Conservation (phyloP, 2,329 filamentous ascomycete genomes). For the Pseudocercospora fijiensis region DNA sequence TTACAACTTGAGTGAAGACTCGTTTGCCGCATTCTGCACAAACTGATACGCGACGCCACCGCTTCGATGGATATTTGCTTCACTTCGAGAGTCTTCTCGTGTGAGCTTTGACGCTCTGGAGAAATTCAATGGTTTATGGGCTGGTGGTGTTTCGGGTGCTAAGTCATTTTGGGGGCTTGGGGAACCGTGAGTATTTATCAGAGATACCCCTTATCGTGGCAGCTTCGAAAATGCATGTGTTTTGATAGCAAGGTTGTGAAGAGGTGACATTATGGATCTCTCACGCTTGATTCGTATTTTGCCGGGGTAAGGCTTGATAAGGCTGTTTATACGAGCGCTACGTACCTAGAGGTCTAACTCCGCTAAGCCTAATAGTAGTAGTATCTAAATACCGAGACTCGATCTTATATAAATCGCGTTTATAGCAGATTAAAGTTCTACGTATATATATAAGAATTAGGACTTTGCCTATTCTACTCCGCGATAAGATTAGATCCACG, state of each 20-base stretch:
- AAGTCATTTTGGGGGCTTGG: background rate
- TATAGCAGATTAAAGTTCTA: too few species aligned
- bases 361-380: too few species aligned
- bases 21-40: background rate
- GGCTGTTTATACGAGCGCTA: too few species aligned
- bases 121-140: background rate
- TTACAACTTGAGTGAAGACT: conserved; percentile 4
- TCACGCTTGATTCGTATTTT: background rate
- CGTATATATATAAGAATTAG: too few species aligned
- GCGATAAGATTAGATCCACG: too few species aligned
- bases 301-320: too few species aligned
- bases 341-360: too few species aligned
- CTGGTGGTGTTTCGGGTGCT: background rate
- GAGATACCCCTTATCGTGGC: conserved; percentile 25
- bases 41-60: background rate
- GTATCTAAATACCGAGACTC: too few species aligned
- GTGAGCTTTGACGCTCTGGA: background rate
- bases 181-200: conserved; percentile 13
- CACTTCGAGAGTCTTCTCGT: background rate
- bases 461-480: too few species aligned
- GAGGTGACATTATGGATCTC: background rate
- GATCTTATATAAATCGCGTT: too few species aligned
- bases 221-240: background rate
- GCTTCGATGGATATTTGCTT: background rate
- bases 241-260: background rate